Base-by-base conservation (phyloP, 73 alveolate genomes). In the Paramecium pentaurelia region DNA sequence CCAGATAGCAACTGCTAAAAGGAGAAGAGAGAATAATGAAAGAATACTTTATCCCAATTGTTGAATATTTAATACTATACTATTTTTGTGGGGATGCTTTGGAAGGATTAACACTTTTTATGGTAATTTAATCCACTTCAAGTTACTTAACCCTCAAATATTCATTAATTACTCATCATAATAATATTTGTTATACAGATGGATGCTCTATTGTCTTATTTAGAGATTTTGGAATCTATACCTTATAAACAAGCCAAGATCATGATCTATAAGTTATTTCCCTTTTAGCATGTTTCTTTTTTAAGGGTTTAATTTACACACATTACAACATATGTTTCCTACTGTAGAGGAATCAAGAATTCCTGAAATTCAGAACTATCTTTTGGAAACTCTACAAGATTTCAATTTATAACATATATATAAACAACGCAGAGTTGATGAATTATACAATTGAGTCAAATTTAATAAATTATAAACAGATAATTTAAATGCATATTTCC, bases 141-240 rank as follows among this genome's bases (percentile, higher is more conserved):
- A 22, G 59, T 5, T 73, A 30, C 30, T 12, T 73, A 16, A 38
- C 47, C 14, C 58, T 73, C 37, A 73, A 38, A 10, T 38, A 36
- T 37, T 73, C 88, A 1, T 11, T 73, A 16, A 34, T 42, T 30
- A 42, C 60, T 37, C 88, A 73, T 73, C 58, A 42, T 9, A 73
- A 73, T 73, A 73, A 30, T 11, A 2, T 73, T 8, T 22, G 59
- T 11, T 73, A 73, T 37, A 30, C 88, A 11, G 88, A 73, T 37
- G 88, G 88, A 2, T 14, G 68, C 37, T 34, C 38, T 1, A 38
- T n/a, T n/a, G 40, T 12, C 2, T 70, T 70, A 1, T 36, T 36
- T 9, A 73, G 88, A 73, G 88, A 73, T 73, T 73, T 73, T 73
- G 88, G 88, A 11, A 73, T 73, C 1, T 73, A 73, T 25, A 73